Evolutionary conservation across 768 basidiomycete genomes (phyloP), one percentile per base, ranked within the genome.

Genomic region (Psilocybe cubensis): DNA sequence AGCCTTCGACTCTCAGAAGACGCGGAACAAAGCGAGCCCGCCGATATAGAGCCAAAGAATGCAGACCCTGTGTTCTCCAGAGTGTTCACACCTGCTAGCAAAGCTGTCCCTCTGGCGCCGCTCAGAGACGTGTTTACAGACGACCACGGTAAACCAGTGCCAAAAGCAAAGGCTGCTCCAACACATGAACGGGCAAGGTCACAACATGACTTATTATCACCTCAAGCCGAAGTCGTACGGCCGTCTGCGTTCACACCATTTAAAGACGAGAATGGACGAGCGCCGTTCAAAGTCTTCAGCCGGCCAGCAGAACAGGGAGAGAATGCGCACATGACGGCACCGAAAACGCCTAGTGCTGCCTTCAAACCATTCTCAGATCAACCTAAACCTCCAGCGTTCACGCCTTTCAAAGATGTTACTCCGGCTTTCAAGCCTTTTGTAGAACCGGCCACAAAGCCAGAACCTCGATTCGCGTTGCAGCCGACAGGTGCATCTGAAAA

Each of bases 231-330:
- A 6, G 70, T 69, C 24, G 27, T 35, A 9, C 43, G 61, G 3
- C 62, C 69, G 21, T 66, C 73, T 8, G 59, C 73, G 6, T 80
- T 79, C 63, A 72, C 70, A 6, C 75, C 77, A 0, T 76, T 77
- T 56, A 68, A 74, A 24, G 79, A 79, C 35, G 77, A 80, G 53
- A 77, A 74, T 58, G 71, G 70, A n/a, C 72, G 72, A 51, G 79
- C 81, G 7, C 80, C 83, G 3, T 83, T 78, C 78, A 76, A 88
- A 60, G 90, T 92, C 18, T 92, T 92, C 70, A 89, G 84, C 56
- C 82, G 87, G 14, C 90, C 88, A n/a, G 86, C 86, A 0, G 77
- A 79, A 40, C 75, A 79, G 44, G 67, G 70, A 23, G 79, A 81
- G 56, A 59, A 54, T 38, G 57, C 53, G 18, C 73, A 74, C 59